phyloP scores from a whole-genome alignment of 1,284 basidiomycete species.

The Puccinia coronata region DNA sequence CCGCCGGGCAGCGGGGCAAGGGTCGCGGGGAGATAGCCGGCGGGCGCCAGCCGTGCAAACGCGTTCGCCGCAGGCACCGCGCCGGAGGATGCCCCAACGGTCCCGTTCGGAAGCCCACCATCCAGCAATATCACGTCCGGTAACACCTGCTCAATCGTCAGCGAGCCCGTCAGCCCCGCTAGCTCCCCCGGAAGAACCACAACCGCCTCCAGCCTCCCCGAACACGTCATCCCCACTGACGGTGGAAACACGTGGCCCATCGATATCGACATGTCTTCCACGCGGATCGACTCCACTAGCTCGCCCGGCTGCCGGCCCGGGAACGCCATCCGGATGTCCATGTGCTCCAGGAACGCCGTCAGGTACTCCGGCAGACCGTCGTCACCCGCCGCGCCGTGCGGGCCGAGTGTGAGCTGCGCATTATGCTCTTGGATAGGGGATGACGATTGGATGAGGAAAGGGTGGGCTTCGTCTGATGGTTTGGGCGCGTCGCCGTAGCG shows the following conservation, averaged over 20 bases:
- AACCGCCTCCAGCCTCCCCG: neutral
- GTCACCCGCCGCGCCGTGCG: neutral
- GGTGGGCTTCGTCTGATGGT: too few species aligned
- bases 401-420: too few species aligned
- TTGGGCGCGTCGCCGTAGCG: neutral
- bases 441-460: too few species aligned
- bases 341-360: neutral
- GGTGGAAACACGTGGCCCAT: neutral
- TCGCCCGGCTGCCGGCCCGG: neutral
- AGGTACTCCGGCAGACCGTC: neutral
- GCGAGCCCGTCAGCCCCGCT: neutral
- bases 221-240: neutral
- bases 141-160: neutral
- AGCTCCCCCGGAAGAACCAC: constrained; percentile 10
- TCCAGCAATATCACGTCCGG: constrained; percentile 18
- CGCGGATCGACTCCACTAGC: neutral
- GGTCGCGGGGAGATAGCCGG: neutral
- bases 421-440: too few species aligned
- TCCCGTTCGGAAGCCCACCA: neutral
- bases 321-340: constrained; percentile 11
- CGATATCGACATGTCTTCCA: constrained; percentile 22
- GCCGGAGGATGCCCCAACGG: too few species aligned
- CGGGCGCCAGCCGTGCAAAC: neutral
- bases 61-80: neutral
- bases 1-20: neutral